Evolutionary conservation across 2,329 filamentous ascomycete species (phyloP), one percentile per base, ranked within the genome.

Genomic region (Fusarium sp.): DNA sequence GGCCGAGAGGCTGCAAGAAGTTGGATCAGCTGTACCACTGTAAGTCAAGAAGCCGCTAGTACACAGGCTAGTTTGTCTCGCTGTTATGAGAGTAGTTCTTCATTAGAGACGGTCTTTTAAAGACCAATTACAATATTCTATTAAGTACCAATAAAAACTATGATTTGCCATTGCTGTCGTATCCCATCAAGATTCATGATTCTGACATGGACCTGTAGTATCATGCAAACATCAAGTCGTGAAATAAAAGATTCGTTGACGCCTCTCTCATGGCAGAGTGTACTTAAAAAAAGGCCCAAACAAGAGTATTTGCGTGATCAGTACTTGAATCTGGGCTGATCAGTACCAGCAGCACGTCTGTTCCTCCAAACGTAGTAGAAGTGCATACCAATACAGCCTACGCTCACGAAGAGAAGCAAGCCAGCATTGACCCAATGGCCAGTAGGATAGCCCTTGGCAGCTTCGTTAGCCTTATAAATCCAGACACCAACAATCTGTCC

Each of bases 401-500:
- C 83, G 2, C 84, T 82, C 1, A 89, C 88, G 57, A 90, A 84
- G 13, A 90, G 80, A 25, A 91, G 75, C 64, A 91, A 75, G 5
- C 80, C 87, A 7, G 86, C 88, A 74, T 91, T 91, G 5, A 83
- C 84, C 85, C 87, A 91, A 74, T 92, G 90, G 0, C 90, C 91
- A 0, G 90, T 91, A 0, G 89, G 89, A 76, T 91, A 92, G 0
- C 90, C 90, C 13, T 72, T 80, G 16, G 79, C 75, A 9, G 84
- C 85, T 77, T 92, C 89, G 7, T 86, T 79, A 1, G 86, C 82
- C 73, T 90, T 91, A 78, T 92, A 92, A 58, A 92, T 92, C 90
- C 90, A 92, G 1, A 91, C 89, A 0, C 89, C 90, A 0, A 88
- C 86, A 41, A 92, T 92, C 76, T 92, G 90, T 1, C 90, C 90